These are phyloP conservation scores for Kuraishia capsulata DNA, from an alignment of 805 yeast species.

Conservation along the genomic window DNA sequence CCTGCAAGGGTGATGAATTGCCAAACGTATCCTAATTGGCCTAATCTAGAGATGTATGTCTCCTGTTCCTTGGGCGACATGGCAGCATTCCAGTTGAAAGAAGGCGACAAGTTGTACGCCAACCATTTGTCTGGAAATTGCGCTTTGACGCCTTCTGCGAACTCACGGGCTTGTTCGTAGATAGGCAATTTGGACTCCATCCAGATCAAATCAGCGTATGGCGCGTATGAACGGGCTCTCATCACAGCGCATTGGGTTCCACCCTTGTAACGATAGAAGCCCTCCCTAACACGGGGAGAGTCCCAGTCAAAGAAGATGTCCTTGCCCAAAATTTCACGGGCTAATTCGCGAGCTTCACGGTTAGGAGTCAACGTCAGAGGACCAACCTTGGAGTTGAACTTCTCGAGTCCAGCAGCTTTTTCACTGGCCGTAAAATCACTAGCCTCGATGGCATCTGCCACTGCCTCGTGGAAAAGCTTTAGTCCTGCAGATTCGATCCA, in stretches of 20 bases:
- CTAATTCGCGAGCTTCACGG: constrained; percentile 71
- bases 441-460: constrained; percentile 66
- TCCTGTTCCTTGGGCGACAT: constrained; percentile 83
- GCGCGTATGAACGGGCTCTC: constrained; percentile 93
- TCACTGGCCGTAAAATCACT: constrained; percentile 46
- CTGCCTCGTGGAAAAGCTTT: constrained; percentile 87
- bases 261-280: constrained; percentile 91
- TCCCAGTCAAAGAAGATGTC: constrained; percentile 94
- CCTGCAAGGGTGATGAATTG: constrained; percentile 97
- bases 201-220: constrained; percentile 94
- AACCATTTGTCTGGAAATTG: constrained; percentile 88
- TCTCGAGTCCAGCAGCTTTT: constrained; percentile 51
- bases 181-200: constrained; percentile 97
- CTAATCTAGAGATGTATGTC: constrained; percentile 81
- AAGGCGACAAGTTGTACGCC: constrained; percentile 93
- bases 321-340: constrained; percentile 66
- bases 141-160: constrained; percentile 83
- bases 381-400: constrained; percentile 60
- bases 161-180: constrained; percentile 86
- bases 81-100: constrained; percentile 96
- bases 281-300: constrained; percentile 89
- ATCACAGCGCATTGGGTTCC: constrained; percentile 97
- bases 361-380: constrained; percentile 72
- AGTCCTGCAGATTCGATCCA: constrained; percentile 82
- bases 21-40: constrained; percentile 89